Evolutionary conservation across 2,329 filamentous ascomycete genomes (phyloP), one percentile per base, ranked within the genome.

Genomic region (Keithomyces neogunnii): DNA sequence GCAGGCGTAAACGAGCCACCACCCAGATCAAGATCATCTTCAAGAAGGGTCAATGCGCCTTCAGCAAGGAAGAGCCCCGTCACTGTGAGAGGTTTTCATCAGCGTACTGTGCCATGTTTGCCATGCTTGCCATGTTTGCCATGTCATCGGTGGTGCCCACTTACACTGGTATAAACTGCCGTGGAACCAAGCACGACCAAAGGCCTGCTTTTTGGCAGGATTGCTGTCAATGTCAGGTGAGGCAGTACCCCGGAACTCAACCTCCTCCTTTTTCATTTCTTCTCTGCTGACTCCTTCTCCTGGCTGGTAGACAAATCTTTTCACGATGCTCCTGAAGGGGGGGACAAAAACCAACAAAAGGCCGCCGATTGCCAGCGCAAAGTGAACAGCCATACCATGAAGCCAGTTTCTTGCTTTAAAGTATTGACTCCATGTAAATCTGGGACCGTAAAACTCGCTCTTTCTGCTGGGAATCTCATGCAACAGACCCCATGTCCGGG

Each of bases 1-100:
- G 86, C 84, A 1, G 87, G 82, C 1, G 88, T 91, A 55, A 87
- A 80, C 29, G 89, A 70, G 3, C 86, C 87, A 19, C 86, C 86
- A 1, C 73, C 73, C 10, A 88, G 68, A 36, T 74, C 66, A 10
- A 80, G 68, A 11, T 82, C 75, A 39, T 86, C 83, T 52, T 85
- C 73, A 13, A 89, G 69, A 33, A 91, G 70, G 0, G 82, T 81
- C 39, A 78, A 69, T 3, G 85, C 86, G 10, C 78, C 86, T 59
- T 89, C 76, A 2, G 77, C 76, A 11, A 88, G 62, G 31, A 85
- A 73, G 19, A 83, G 61, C 0, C 77, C 87, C 3, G 86, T 89
- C 48, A 88, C 82, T 85, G 48, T 19, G 11, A 38, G 5, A 40
- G 7, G 49, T 50, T 38, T 45, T 31, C 13, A 11, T 5, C 2